These are phyloP conservation scores for Ephemerocybe angulata DNA, from an alignment of 768 basidiomycete genomes.

Conservation along the genomic window DNA sequence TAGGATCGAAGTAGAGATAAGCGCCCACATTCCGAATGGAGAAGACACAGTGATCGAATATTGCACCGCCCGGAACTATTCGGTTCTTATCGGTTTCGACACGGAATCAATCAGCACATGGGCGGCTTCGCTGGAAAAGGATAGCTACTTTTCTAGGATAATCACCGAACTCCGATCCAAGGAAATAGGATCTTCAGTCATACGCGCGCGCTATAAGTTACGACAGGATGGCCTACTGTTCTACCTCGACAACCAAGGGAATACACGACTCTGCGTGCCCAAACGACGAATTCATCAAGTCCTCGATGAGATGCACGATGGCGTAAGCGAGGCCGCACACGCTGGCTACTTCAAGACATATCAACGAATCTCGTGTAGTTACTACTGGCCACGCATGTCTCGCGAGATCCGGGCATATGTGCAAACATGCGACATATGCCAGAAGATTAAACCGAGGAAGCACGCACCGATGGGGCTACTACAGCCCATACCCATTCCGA, in stretches of 20 bases:
- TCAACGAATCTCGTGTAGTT: conserved; percentile 18
- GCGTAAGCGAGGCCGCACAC: conserved; percentile 24
- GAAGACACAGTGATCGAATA: too few species aligned
- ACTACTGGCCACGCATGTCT: conserved; percentile 35
- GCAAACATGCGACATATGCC: too few species aligned
- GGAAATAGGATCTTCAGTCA: neutral
- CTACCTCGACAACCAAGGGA: conserved; percentile 22
- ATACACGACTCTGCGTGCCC: conserved; percentile 26
- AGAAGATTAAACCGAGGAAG: too few species aligned
- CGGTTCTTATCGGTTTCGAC: too few species aligned
- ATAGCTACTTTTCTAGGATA: too few species aligned
- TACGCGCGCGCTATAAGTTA: neutral
- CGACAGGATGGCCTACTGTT: conserved; percentile 17
- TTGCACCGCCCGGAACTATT: too few species aligned
- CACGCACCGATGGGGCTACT: too few species aligned
- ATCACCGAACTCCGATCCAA: too few species aligned
- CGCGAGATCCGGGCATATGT: too few species aligned
- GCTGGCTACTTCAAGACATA: conserved; percentile 24
- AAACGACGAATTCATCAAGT: conserved; percentile 9
- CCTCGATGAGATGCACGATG: conserved; percentile 24
- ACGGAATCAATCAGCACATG: too few species aligned
- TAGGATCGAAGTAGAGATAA: neutral
- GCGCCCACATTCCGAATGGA: neutral
- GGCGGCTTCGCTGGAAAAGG: too few species aligned
- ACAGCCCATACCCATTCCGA: too few species aligned